Evolutionary conservation across 345 rosid species (phyloP), one percentile per base, ranked within the genome.

Genomic region (Hirschfeldia incana): DNA sequence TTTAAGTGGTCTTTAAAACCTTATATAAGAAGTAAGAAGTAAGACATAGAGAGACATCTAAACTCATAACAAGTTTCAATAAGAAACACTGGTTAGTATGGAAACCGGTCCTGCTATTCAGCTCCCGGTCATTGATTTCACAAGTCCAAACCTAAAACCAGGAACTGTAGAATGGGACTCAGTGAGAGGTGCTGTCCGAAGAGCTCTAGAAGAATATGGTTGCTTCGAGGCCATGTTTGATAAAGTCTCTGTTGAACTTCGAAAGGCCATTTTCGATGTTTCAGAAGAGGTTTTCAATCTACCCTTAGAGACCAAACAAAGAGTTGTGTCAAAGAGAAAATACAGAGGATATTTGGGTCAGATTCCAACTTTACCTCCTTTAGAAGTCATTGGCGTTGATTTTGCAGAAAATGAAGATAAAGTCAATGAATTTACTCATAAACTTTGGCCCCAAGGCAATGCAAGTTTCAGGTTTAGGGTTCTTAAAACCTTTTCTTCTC

Each of bases 171-270:
- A 29, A 3, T 29, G 30, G 30, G 30, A 29, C 30, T 29, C 30
- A 29, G 30, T 29, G 2, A 29, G 30, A 29, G 30, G 30, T 3
- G 30, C 2, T 29, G 30, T 29, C 2, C 30, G 3, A 29, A 29
- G 3, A 29, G 74, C 75, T 36, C 46, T 79, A 34, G 82, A 68
- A 79, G 79, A 74, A 10, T 79, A 67, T 1, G 82, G 75, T 60
- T 68, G 82, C 27, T 79, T 79, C 0, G 75, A 79, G 65, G 82
- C 79, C 70, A 67, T 73, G 65, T 79, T 79, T 8, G 82, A 79
- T 27, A 68, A 74, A 74, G 65, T 79, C 27, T 46, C 70, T n/a
- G 26, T 26, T 27, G 28, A 79, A 29, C 59, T 74, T 59, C 59
- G 70, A 17, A 68, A 67, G 44, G 78, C 58, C 12, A 4, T 79